Evolutionary conservation across 2,329 filamentous ascomycete genomes (phyloP), one percentile per base, ranked within the genome.

Genomic region (Didymella lethalis): DNA sequence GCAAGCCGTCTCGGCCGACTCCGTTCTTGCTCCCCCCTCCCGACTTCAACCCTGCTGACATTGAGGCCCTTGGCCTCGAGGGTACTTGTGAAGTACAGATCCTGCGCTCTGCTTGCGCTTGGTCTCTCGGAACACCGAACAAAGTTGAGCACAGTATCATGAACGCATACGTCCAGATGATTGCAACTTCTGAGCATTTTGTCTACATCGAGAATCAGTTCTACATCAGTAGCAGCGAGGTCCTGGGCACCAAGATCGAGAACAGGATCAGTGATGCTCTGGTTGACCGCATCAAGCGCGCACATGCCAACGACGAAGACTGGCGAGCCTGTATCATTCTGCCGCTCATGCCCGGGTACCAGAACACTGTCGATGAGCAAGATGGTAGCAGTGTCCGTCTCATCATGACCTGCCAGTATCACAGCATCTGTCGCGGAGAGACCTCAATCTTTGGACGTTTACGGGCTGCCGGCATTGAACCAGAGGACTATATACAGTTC

Each of bases 201-300:
- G 92, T 98, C 50, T 98, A 99, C 78, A 97, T 98, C 65, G 95
- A 99, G 76, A 99, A 99, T 74, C 95, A 99, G 73, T 99, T 98
- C 79, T 99, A 96, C 81, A 91, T 99, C 76, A 96, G 92, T 34
- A 96, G 92, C 66, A 95, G 91, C 49, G 90, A 95, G 71, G 93
- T 93, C 5, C 88, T 97, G 68, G 91, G 90, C 51, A 91, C 90
- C 12, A 92, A 89, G 73, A 95, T 99, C 63, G 86, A 92, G 75
- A 99, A 99, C 77, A 88, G 89, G 65, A 97, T 99, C 66, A 94
- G 94, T 49, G 94, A 98, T 78, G 94, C 95, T 3, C 83, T 99
- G 31, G 94, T 98, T 8, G 91, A 97, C 69, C 91, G 95, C 48
- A 95, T 96, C 69, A 89, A 93, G 61, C 87, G 91, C 58, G 95